Conservation (phyloP, 805 yeast species). For the Spathaspora hagerdaliae region DNA sequence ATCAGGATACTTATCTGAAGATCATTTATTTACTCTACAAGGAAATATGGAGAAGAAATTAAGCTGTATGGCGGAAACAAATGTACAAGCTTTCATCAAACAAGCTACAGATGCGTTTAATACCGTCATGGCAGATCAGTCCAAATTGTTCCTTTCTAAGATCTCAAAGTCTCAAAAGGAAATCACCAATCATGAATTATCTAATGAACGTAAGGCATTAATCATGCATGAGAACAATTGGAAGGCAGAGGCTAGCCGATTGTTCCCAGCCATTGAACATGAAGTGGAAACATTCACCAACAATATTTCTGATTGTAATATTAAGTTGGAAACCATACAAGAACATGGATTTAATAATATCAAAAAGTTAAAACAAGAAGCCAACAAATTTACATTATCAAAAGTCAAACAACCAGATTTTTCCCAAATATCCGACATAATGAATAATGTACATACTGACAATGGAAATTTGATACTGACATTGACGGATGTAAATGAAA, state of each 20-base stretch:
- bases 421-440: background rate
- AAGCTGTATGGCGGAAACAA: background rate
- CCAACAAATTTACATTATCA: background rate
- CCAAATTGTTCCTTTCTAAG: background rate
- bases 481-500: background rate
- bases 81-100: background rate
- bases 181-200: background rate
- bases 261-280: conserved; percentile 1
- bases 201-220: conserved; percentile 2
- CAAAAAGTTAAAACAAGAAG: background rate
- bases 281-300: background rate
- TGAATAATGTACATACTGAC: background rate
- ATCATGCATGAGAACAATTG: conserved; percentile 1
- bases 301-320: background rate
- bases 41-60: background rate
- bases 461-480: background rate
- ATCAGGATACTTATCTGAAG: conserved; percentile 12
- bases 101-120: background rate
- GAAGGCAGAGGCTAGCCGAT: background rate
- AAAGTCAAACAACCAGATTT: conserved; percentile 1
- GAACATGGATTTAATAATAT: background rate
- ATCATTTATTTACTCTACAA: conserved; percentile 7
- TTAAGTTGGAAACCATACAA: background rate
- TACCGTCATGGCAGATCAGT: too few species aligned
- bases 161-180: background rate